Evolutionary conservation across 2,329 filamentous ascomycete species (phyloP).

Genomic region (Diaporthe ampelina): DNA sequence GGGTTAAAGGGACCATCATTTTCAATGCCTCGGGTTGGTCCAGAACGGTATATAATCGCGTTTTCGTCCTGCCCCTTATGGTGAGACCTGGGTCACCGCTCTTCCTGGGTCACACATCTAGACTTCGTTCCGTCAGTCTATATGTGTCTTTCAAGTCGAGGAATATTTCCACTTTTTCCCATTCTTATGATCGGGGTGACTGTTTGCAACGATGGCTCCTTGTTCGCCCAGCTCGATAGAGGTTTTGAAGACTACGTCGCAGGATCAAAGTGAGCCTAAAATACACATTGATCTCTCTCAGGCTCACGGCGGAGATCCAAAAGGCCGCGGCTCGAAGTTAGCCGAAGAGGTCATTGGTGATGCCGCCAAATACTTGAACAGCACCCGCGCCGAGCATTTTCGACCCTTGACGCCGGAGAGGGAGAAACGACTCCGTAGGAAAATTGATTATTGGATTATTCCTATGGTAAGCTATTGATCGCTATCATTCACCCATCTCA

Average conservation of each 20-base stretch:
- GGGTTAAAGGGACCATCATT: too few species aligned
- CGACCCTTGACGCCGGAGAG: slow-evolving; percentile 48
- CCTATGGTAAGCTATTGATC: slow-evolving; percentile 44
- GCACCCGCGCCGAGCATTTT: slow-evolving; percentile 20
- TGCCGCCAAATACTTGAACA: slow-evolving; percentile 37
- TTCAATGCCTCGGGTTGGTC: too few species aligned
- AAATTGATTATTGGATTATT: slow-evolving; percentile 49
- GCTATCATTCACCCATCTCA: not conserved
- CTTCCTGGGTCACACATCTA: slow-evolving; percentile 9
- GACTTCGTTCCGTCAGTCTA: not conserved
- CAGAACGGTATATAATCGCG: too few species aligned
- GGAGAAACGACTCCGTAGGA: slow-evolving; percentile 48
- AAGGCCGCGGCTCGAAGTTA: not conserved
- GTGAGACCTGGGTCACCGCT: not conserved
- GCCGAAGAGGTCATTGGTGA: slow-evolving; percentile 23
- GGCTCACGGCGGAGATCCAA: slow-evolving; percentile 12
- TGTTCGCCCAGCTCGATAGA: not conserved
- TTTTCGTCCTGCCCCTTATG: too few species aligned
- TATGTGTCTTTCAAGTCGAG: not conserved
- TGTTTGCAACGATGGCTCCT: slow-evolving; percentile 2
- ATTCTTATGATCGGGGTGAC: not conserved
- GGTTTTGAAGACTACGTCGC: not conserved
- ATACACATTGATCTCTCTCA: slow-evolving; percentile 10
- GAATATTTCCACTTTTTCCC: not conserved
- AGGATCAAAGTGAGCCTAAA: not conserved